Evolutionary conservation across 1,284 basidiomycete genomes (phyloP), one percentile per base, ranked within the genome.

Genomic region (Abortiporus biennis): DNA sequence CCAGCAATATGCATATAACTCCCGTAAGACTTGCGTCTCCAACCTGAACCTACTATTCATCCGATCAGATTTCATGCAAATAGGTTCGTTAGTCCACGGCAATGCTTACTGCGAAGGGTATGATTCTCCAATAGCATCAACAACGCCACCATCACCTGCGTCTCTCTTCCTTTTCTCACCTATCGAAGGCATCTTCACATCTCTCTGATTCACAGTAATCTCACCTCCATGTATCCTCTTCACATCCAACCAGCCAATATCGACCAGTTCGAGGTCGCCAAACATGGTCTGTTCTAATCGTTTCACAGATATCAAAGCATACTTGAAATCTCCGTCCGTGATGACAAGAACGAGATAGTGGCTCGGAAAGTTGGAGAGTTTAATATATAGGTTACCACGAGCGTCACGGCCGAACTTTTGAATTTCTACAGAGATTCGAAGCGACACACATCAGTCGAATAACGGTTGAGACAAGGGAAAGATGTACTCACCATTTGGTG

Each of bases 1-100:
- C 86, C 84, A 85, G 64, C 85, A 89, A 56, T 88, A 90, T 22
- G 76, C 81, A 54, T 90, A 88, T 4, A 91, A 62, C 51, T 86
- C 82, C 41, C 82, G 68, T 17, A 92, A 60, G 6, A 80, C 74
- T 49, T 80, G 77, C 0, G 78, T 80, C 41, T 83, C 78, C 20
- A 91, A 60, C 45, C 76, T 69, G 58, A 87, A 86, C 29, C 85
- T 85, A 43, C 24, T 23, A 35, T 42, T 12, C 9, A 27, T 13
- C 19, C 8, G 25, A 33, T 25, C 12, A 21, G 32, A 32, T 13
- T n/a, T n/a, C n/a, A n/a, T n/a, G n/a, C 23, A 21, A 11, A n/a
- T 12, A 8, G 16, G 13, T 39, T 13, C 19, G 8, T 21, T 27
- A 53, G 36, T 36, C 60, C 61, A 52, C 59, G 2, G 54, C 47